Evolutionary conservation across 495 filamentous ascomycete genomes (phyloP).

Genomic region (Neurospora cerealis): DNA sequence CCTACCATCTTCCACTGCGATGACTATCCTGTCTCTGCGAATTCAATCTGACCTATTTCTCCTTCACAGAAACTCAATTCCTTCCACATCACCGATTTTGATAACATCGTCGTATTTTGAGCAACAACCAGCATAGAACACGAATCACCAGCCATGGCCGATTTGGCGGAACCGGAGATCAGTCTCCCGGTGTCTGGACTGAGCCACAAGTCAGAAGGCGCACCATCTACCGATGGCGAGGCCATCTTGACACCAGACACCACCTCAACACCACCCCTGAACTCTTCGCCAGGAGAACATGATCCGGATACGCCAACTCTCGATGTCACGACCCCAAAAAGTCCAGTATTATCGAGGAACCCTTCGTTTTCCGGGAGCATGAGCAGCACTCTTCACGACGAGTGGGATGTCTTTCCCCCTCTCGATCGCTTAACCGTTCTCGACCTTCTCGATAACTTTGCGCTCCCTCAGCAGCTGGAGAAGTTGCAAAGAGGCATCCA

Average conservation of each 20-base stretch:
- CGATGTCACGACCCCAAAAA: constrained; percentile 29
- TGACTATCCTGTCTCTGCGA: background rate
- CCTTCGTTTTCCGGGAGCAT: constrained; percentile 55
- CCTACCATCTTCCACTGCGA: background rate
- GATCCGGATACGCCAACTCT: constrained; percentile 34
- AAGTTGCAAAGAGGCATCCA: constrained; percentile 71
- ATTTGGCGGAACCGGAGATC: constrained; percentile 38
- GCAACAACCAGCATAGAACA: constrained; percentile 23
- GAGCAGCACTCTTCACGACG: constrained; percentile 72
- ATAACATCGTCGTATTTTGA: constrained; percentile 26
- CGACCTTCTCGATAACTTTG: constrained; percentile 88
- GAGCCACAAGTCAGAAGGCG: constrained; percentile 28
- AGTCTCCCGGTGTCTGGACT: constrained; percentile 21
- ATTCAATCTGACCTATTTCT: background rate
- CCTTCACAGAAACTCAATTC: background rate
- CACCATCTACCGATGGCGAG: constrained; percentile 33
- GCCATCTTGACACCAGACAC: constrained; percentile 31
- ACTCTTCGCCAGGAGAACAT: constrained; percentile 30
- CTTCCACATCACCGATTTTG: background rate
- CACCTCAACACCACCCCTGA: constrained; percentile 26
- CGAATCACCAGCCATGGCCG: constrained; percentile 24
- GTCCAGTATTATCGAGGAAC: constrained; percentile 52
- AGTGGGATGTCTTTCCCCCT: constrained; percentile 77
- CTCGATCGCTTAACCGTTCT: constrained; percentile 88
- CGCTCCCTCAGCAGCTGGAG: constrained; percentile 79